Evolutionary conservation across 192 early-diverging fungal genomes (phyloP).

Genomic region (Pilobolus umbonatus): DNA sequence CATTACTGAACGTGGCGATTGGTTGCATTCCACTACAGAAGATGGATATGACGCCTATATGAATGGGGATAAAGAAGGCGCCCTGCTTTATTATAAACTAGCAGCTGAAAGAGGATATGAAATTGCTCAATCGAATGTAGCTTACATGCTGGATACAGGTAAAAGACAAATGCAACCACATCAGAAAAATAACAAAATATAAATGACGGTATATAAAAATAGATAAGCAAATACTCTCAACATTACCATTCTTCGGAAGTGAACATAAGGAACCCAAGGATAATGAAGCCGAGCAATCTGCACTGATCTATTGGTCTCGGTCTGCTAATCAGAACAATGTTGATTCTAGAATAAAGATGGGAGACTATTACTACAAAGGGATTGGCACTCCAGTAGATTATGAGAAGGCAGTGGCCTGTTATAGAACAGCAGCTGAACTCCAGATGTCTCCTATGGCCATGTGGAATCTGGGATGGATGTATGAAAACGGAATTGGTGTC

Average conservation of each 20-base stretch:
- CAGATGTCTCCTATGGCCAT: conserved; percentile 80
- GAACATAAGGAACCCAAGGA: not conserved
- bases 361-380: conserved; percentile 90
- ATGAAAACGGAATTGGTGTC: conserved; percentile 90
- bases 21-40: conserved; percentile 67
- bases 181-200: not conserved
- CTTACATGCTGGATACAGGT: conserved; percentile 79
- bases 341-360: conserved; percentile 87
- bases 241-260: not conserved
- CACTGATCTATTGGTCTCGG: conserved; percentile 87
- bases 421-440: conserved; percentile 74
- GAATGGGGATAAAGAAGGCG: conserved; percentile 62
- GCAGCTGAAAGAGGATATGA: conserved; percentile 91
- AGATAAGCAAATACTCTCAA: conserved; percentile 7
- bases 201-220: not conserved
- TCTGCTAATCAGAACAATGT: conserved; percentile 91
- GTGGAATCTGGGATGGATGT: conserved; percentile 97
- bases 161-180: not conserved
- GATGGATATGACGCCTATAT: conserved; percentile 51
- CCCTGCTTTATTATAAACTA: conserved; percentile 68
- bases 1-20: conserved; percentile 82
- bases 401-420: conserved; percentile 76
- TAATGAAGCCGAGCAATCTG: conserved; percentile 44
- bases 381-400: conserved; percentile 63
- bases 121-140: conserved; percentile 84